These are phyloP conservation scores for Fusarium euwallaceae DNA, from an alignment of 2,329 filamentous ascomycete species.

Conservation along the genomic window DNA sequence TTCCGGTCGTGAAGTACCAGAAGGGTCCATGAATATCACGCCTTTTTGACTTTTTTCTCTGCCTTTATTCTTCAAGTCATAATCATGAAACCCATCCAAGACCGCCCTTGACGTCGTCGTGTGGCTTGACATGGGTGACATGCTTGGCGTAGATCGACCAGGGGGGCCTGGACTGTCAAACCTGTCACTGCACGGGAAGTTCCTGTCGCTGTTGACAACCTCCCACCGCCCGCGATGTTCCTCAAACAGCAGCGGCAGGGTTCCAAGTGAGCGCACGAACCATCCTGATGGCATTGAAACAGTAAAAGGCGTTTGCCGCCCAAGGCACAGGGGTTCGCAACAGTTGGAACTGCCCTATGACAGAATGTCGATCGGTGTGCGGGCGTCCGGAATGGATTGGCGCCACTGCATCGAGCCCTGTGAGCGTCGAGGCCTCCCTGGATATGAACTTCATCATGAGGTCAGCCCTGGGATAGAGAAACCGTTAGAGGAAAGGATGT, in stretches of 20 bases:
- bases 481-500: constrained; percentile 4
- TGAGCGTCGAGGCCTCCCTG: not conserved
- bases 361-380: constrained; percentile 2
- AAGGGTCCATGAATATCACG: not conserved
- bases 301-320: constrained; percentile 14
- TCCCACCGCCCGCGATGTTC: constrained; percentile 9
- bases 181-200: constrained; percentile 33
- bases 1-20: not conserved
- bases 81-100: not conserved
- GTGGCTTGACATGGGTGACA: constrained; percentile 26
- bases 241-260: not conserved
- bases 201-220: constrained; percentile 10
- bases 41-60: not conserved
- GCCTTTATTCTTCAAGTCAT: not conserved
- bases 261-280: not conserved
- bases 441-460: not conserved
- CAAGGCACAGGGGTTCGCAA: not conserved
- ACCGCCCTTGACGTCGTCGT: not conserved
- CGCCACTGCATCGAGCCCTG: constrained; percentile 15
- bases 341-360: not conserved
- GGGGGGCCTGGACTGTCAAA: constrained; percentile 39
- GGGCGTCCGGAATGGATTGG: constrained; percentile 11
- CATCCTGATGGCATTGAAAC: constrained; percentile 3
- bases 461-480: not conserved
- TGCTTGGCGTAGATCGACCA: constrained; percentile 35